These are phyloP conservation scores for Anisogramma anomala DNA, from an alignment of 2,329 filamentous ascomycete species.

Conservation along the genomic window DNA sequence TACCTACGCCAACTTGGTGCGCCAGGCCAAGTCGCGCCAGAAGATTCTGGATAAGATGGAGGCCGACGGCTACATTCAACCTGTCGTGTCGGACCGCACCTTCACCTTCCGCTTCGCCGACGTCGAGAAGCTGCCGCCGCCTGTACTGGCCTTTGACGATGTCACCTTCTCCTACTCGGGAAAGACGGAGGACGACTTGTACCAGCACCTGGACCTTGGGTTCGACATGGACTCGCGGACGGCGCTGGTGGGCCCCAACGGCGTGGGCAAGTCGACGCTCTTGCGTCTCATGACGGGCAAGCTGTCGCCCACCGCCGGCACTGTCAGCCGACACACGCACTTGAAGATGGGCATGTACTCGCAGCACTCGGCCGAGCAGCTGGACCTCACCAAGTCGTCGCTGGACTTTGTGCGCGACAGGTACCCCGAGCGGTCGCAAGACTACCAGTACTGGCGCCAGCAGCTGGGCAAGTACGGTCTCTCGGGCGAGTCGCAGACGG, in stretches of 20 bases:
- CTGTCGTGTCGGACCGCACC: constrained; percentile 70
- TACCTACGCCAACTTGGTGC: constrained; percentile 98
- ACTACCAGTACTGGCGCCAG: constrained; percentile 99
- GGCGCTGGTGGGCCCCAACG: constrained; percentile 92
- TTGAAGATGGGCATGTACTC: constrained; percentile 97
- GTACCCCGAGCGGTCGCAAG: constrained; percentile 78
- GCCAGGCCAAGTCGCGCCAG: constrained; percentile 96
- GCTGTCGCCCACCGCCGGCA: constrained; percentile 70
- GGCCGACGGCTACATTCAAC: constrained; percentile 95
- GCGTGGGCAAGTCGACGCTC: constrained; percentile 97
- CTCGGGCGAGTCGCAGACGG: constrained; percentile 85
- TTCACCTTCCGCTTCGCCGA: constrained; percentile 98
- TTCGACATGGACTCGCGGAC: constrained; percentile 99
- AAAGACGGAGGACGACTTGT: constrained; percentile 77
- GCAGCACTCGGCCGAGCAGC: constrained; percentile 96
- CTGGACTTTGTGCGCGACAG: constrained; percentile 97
- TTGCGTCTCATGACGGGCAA: constrained; percentile 95
- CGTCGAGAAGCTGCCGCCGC: constrained; percentile 97
- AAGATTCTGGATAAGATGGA: constrained; percentile 99
- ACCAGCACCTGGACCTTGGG: constrained; percentile 93
- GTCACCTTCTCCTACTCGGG: constrained; percentile 98
- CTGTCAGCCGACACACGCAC: constrained; percentile 87
- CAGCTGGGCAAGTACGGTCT: constrained; percentile 93
- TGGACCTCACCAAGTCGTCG: constrained; percentile 94
- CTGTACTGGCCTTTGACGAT: constrained; percentile 89